Evolutionary conservation across 2,329 filamentous ascomycete species (phyloP), one percentile per base, ranked within the genome.

Genomic region (Alternaria burnsii): DNA sequence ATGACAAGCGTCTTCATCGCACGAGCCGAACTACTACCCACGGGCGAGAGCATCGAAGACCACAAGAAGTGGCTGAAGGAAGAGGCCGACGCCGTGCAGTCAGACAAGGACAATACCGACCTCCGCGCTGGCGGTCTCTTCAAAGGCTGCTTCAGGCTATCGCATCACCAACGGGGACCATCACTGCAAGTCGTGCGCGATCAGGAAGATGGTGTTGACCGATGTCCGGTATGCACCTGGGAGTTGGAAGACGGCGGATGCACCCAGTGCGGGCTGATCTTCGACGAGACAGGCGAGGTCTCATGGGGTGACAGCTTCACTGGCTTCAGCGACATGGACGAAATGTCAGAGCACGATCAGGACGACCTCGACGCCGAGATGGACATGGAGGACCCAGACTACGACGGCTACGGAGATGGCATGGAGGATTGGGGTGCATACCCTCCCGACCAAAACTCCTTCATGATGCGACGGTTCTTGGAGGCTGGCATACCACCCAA

Each of bases 231-330:
- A 3, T 91, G 89, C 75, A 77, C 82, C 9, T 86, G 85, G 83
- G 89, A 91, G 74, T 79, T 91, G 47, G 86, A 88, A 71, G 87
- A 88, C 43, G 86, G 86, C 57, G 66, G 75, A 68, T 91, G 89
- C 68, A 63, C 72, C 22, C 79, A 82, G 20, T 91, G 89, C 61
- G 79, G 79, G 8, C 63, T 81, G 58, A 83, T 85, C 51, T 86
- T 84, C 53, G 81, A 82, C 52, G 79, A 82, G 22, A 82, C 84
- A 47, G 79, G 77, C 18, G 78, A 74, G 54, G 77, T 76, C 58
- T 76, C 68, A 24, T 78, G 71, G 69, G 78, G 70, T 46, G 71
- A 77, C 55, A 76, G 77, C 69, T 74, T 80, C 70, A 76, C 73
- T 1, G 79, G 77, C 55, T 82, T 81, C 68, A 84, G 79, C 58